Base-by-base conservation (phyloP, 768 basidiomycete genomes). In the Butyriboletus loyo region DNA sequence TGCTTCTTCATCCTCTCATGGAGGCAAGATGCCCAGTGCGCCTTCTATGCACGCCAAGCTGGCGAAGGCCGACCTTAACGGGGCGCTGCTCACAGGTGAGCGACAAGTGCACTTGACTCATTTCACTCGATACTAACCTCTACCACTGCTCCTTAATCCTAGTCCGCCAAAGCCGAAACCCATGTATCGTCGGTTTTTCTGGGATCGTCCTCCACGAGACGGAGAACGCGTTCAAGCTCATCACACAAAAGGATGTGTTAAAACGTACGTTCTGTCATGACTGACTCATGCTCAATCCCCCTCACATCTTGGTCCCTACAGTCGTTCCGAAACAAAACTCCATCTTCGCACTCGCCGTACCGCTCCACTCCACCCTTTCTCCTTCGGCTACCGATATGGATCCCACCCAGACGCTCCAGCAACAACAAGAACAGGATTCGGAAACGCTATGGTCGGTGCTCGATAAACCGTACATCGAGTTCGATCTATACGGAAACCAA, bases 121-220 rank as follows among this genome's bases (percentile, higher is more conserved):
- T 25, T 39, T 31, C 24, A 11, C 22, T 37, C 10, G 10, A 11
- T 19, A 25, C 32, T 39, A 46, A 38, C 27, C 14, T 2, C 37
- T 17, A 44, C 45, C 10, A 2, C 28, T 32, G 19, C 15, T 28
- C 30, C 19, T n/a, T 37, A 4, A 47, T 30, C 22, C 2, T 58
- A 92, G 92, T 95, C 21, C 77, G 80, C 36, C 78, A 83, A 59
- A 87, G 85, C 55, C 87, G 85, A 64, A 93, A 94, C 61, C 78
- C 86, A 0, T 84, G 82, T 53, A 75, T 93, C 1, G 75, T 93
- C 10, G 86, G 87, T 0, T 63, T 87, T 5, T 80, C 82, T 1
- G 93, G 93, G 3, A 92, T 96, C 47, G 84, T 96, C 35, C 76
- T 94, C n/a, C n/a, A n/a, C n/a, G n/a, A n/a, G n/a, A n/a, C n/a